Evolutionary conservation across 1,284 basidiomycete species (phyloP).

Genomic region (Irpex sp.): DNA sequence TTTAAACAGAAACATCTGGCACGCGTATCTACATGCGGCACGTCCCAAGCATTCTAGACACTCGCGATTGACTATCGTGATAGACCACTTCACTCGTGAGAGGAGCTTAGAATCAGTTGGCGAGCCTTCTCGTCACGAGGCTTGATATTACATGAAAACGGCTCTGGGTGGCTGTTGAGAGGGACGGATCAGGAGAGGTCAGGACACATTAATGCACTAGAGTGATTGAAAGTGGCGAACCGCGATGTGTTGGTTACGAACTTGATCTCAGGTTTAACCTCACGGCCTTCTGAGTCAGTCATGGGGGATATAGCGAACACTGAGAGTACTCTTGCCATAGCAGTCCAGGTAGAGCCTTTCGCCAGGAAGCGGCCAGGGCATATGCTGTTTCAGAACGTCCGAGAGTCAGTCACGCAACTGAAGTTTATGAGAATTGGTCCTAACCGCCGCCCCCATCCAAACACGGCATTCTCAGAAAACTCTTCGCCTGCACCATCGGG

Average conservation of each 20-base stretch:
- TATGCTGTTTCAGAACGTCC: constrained; percentile 1
- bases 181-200: too few species aligned
- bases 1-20: too few species aligned
- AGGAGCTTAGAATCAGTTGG: not conserved
- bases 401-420: not conserved
- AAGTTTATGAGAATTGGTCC: not conserved
- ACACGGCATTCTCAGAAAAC: not conserved
- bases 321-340: constrained; percentile 16
- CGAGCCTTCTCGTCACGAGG: not conserved
- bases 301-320: constrained; percentile 15
- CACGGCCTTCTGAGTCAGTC: constrained; percentile 7
- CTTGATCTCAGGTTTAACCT: not conserved
- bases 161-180: not conserved
- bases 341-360: constrained; percentile 16
- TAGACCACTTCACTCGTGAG: not conserved
- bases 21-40: too few species aligned
- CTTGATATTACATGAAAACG: not conserved
- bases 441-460: constrained; percentile 11
- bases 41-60: not conserved
- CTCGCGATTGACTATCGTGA: not conserved
- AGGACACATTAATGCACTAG: too few species aligned
- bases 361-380: constrained; percentile 20
- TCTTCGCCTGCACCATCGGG: constrained; percentile 3
- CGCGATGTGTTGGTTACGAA: constrained; percentile 1
- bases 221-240: not conserved